These are phyloP conservation scores for Carex pumila DNA, from an alignment of 176 grass and related monocot genomes.

Conservation along the genomic window DNA sequence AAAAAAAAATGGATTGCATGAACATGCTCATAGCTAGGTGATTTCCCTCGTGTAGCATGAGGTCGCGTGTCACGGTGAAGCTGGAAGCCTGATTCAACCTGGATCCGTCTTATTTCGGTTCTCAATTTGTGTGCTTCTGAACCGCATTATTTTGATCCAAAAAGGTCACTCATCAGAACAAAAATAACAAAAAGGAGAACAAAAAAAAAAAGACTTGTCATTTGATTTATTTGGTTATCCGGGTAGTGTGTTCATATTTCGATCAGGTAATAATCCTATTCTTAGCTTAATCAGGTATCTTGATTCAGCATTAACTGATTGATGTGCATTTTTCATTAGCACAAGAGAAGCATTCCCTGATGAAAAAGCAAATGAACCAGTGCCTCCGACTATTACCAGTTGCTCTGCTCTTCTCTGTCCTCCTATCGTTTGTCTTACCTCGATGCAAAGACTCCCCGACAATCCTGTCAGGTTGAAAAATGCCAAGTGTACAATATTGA, in stretches of 20 bases:
- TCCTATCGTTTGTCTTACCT: constrained; percentile 10
- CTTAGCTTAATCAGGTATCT: background rate
- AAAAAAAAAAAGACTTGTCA: background rate
- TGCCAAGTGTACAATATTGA: constrained; percentile 60
- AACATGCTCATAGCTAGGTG: background rate
- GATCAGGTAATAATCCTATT: constrained; percentile 17
- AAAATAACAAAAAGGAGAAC: background rate
- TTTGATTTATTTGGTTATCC: background rate
- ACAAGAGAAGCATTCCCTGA: constrained; percentile 29
- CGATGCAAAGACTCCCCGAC: constrained; percentile 54
- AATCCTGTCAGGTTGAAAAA: constrained; percentile 31
- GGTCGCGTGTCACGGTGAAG: background rate
- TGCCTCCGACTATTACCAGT: constrained; percentile 62
- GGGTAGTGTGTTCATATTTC: background rate
- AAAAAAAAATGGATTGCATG: background rate
- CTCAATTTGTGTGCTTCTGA: background rate
- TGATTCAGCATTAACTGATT: background rate
- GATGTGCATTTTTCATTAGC: background rate
- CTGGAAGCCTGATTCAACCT: background rate
- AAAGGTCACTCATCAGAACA: background rate
- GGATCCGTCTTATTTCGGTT: background rate
- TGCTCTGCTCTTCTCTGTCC: background rate
- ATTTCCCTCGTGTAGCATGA: background rate
- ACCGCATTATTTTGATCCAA: background rate
- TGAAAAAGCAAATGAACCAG: constrained; percentile 57